A percentile compares a stretch with the other conserved stretches of the same genome.
These are phyloP conservation scores for Stenogyne calaminthoides DNA, from an alignment of 305 asterid species.

Conservation along the genomic window DNA sequence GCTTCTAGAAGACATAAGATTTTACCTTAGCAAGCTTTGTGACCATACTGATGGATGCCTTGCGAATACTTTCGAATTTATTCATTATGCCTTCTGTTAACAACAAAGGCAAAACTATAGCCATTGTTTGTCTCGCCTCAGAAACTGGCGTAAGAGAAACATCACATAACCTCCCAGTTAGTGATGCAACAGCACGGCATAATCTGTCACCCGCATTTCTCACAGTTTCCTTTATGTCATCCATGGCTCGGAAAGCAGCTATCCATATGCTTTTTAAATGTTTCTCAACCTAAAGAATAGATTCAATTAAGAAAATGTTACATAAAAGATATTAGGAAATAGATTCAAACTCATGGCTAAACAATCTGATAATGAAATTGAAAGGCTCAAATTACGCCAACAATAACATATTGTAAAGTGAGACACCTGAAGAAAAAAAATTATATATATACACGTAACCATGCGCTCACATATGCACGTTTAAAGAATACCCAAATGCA, in stretches of 20 bases:
- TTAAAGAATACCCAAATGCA: slow-evolving; percentile 3
- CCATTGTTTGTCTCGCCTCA: slow-evolving; percentile 90
- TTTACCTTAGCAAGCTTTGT: slow-evolving; percentile 89
- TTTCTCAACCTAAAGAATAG: slow-evolving; percentile 68
- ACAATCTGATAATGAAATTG: background rate
- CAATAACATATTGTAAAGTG: slow-evolving; percentile 3
- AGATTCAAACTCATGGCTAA: slow-evolving; percentile 1
- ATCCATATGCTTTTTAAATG: slow-evolving; percentile 85
- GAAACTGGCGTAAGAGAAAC: slow-evolving; percentile 83
- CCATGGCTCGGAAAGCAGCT: slow-evolving; percentile 97
- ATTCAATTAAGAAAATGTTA: slow-evolving; percentile 9
- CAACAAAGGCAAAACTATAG: slow-evolving; percentile 79
- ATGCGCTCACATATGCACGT: background rate
- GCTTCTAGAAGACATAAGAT: slow-evolving; percentile 17
- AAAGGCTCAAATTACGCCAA: slow-evolving; percentile 13
- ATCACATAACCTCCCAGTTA: slow-evolving; percentile 89
- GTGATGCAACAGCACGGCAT: slow-evolving; percentile 83
- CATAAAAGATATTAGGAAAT: slow-evolving; percentile 6
- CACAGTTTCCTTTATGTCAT: slow-evolving; percentile 97
- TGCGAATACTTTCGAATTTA: slow-evolving; percentile 87
- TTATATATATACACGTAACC: background rate
- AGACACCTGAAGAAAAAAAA: background rate
- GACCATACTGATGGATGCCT: slow-evolving; percentile 90
- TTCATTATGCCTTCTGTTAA: slow-evolving; percentile 95
- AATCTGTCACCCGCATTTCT: slow-evolving; percentile 94